Base-by-base conservation (phyloP, 352 stramenopile species). In the Aphanomyces invadans region DNA sequence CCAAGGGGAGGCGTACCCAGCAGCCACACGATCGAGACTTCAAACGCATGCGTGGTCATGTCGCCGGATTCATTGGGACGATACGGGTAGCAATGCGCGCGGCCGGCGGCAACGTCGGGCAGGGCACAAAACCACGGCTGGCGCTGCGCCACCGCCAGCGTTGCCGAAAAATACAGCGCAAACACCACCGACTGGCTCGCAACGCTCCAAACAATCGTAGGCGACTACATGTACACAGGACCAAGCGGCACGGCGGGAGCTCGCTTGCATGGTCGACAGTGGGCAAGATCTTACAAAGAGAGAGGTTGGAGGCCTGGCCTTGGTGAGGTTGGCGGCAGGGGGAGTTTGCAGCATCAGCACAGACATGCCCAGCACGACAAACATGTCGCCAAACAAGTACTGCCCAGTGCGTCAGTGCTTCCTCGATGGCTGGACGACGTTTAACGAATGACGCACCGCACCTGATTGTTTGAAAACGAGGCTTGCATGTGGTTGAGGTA, bases 361-460 rank as follows among this genome's bases (percentile, higher is more conserved):
- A 11, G 83, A 87, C 19, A 92, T 75, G 11, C 71, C 76, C 32
- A 90, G 81, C 3, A 92, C 81, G 15, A 92, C 60, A 9, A 88
- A 72, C 15, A 92, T 65, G 54, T 92, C 83, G 44, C 89, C 83
- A 23, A 88, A 92, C 19, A 92, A 76, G 68, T 87, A 90, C 72
- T 64, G 36, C 10, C 3, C 29, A 61, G 9, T 31, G 31, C 33
- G 25, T 52, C 23, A 31, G 21, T 51, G 29, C 17, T 62, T 3
- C 33, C n/a, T n/a, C n/a, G n/a, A n/a, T n/a, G n/a, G n/a, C n/a
- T n/a, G n/a, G n/a, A n/a, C n/a, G n/a, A n/a, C n/a, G n/a, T n/a
- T n/a, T n/a, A n/a, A n/a, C n/a, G n/a, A n/a, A n/a, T 11, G 31
- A 25, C 2, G 5, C 19, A 48, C 19, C 23, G 3, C 25, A 62